A percentile compares a stretch with the other conserved stretches of the same genome.
Conservation (phyloP, 208 protist genomes). For the Naegleria gruberi region DNA sequence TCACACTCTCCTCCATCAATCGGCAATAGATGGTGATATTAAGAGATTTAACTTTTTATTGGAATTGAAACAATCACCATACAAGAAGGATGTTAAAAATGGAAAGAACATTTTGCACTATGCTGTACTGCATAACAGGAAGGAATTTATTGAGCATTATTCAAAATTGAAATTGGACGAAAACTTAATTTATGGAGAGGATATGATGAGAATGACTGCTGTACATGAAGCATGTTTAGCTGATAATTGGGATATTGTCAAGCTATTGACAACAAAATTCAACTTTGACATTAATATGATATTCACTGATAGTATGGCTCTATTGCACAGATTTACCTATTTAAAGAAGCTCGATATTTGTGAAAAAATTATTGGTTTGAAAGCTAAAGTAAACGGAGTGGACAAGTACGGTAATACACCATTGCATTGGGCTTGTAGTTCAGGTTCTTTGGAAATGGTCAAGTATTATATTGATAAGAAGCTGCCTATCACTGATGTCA, state of each 20-base stretch:
- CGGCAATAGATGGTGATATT: not conserved
- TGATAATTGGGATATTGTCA: not conserved
- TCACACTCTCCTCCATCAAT: not conserved
- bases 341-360: not conserved
- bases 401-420: constrained; percentile 2
- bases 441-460: not conserved
- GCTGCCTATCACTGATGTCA: not conserved
- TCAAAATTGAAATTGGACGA: not conserved
- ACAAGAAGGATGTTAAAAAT: not conserved
- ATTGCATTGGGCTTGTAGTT: not conserved
- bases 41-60: not conserved
- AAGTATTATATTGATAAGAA: not conserved
- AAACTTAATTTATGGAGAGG: not conserved
- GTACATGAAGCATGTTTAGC: not conserved
- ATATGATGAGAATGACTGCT: not conserved
- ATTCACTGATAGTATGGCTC: not conserved
- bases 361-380: not conserved
- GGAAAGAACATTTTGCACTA: not conserved
- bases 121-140: not conserved
- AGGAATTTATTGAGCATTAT: not conserved
- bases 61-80: not conserved
- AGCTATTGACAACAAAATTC: not conserved
- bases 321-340: not conserved
- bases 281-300: not conserved
- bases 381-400: not conserved